Base-by-base conservation (phyloP, 805 yeast species). In the Lachancea sp. region DNA sequence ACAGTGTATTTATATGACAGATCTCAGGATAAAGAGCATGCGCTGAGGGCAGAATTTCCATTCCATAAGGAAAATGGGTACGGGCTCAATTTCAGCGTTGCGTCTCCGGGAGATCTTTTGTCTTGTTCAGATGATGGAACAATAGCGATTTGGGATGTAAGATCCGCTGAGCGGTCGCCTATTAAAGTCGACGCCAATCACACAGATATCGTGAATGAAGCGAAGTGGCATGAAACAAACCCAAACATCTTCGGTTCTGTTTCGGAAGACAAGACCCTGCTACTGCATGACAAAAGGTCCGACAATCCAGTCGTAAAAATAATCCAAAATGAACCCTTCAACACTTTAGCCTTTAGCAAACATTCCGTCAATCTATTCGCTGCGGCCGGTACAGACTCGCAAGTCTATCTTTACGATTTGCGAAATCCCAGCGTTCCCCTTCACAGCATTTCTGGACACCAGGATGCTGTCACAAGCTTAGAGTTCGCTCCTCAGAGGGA, bases 401-500 rank as follows among this genome's bases (percentile, higher is more conserved):
- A 78, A 45, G 72, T 83, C 28, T 75, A 75, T 41, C 57, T 84
- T n/a, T 72, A 79, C 45, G 92, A 84, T 54, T 51, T 75, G 25
- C 69, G 92, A 52, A 67, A 68, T 32, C 51, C 75, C 1, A 63
- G 66, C 4, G 64, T 70, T 18, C 51, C 60, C 5, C 66, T 84
- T 8, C 92, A 84, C 56, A 71, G 81, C 3, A 80, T 84, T 78
- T 70, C 80, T 75, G 92, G 92, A 1, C 96, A 87, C 52, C 77
- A 81, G 3, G 85, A 75, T 23, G 63, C 83, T 1, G 76, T 87
- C 26, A 83, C 89, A 1, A 66, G 77, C 31, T 58, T 87, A 42
- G 88, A 84, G 53, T 87, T 89, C 72, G 80, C 83, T 34, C 88
- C 89, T 1, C 78, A 74, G 49, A 67, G 71, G 38, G 95, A 86